Evolutionary conservation across 1,284 basidiomycete species (phyloP).

Genomic region (Tetrapyrgos nigripes): DNA sequence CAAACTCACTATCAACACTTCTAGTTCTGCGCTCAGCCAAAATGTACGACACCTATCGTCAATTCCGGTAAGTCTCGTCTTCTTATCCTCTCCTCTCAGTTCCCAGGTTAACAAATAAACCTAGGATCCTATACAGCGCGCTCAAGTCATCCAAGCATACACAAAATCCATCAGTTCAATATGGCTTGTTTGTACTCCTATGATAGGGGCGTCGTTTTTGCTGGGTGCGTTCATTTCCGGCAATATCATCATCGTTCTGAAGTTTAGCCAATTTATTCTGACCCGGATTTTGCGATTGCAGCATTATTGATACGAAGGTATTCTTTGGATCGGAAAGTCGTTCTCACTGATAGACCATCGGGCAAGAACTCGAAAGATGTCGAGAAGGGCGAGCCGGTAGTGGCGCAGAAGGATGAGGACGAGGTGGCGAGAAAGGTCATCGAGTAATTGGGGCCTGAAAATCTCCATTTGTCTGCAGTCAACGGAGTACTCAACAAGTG

Average conservation of each 20-base stretch:
- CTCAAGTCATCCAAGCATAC: slow-evolving; percentile 72
- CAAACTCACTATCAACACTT: slow-evolving; percentile 53
- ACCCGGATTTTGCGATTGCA: too few species aligned
- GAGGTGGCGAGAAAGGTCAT: too few species aligned
- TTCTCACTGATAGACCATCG: too few species aligned
- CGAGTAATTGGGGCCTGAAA: too few species aligned
- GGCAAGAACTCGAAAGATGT: too few species aligned
- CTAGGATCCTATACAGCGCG: slow-evolving; percentile 55
- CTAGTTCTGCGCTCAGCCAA: slow-evolving; percentile 60
- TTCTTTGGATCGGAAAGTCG: too few species aligned
- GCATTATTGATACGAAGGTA: slow-evolving; percentile 66
- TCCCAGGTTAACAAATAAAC: too few species aligned
- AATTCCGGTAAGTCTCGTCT: slow-evolving; percentile 56
- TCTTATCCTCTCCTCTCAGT: neutral
- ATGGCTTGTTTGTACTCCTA: slow-evolving; percentile 74
- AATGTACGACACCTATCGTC: slow-evolving; percentile 58
- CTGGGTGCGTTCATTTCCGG: slow-evolving; percentile 50
- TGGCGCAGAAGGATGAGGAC: too few species aligned
- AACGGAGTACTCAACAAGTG: too few species aligned
- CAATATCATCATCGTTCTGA: slow-evolving; percentile 46
- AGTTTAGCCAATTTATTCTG: too few species aligned
- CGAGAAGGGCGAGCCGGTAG: too few species aligned
- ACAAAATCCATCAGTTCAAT: slow-evolving; percentile 71
- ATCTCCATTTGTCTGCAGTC: too few species aligned
- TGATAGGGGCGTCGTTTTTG: slow-evolving; percentile 63